Evolutionary conservation across 225 moss, liverwort and hornwort species (phyloP).

Genomic region (Asterella californica): DNA sequence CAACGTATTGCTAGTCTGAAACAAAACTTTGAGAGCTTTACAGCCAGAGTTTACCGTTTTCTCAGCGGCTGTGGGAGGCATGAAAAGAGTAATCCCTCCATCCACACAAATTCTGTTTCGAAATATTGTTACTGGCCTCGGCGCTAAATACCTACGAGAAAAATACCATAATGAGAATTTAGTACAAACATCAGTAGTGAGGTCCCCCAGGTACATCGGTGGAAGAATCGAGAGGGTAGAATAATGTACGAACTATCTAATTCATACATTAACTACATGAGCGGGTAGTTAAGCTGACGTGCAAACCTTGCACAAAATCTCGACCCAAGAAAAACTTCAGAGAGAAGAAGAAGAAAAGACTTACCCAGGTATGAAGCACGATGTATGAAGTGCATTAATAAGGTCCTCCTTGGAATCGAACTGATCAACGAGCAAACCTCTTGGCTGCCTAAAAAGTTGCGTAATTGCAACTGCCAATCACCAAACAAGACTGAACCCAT

Average conservation of each 20-base stretch:
- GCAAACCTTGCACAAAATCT: neutral
- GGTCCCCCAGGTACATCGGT: neutral
- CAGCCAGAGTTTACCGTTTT: constrained; percentile 47
- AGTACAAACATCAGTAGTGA: neutral
- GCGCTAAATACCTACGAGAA: constrained; percentile 63
- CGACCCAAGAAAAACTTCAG: neutral
- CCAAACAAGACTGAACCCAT: constrained; percentile 7
- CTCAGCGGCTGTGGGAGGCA: constrained; percentile 90
- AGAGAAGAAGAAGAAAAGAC: neutral
- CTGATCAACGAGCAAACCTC: constrained; percentile 73
- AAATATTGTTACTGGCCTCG: constrained; percentile 76
- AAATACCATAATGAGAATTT: neutral
- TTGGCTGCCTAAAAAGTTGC: constrained; percentile 82
- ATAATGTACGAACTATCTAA: neutral
- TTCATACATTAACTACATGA: too few relatives aligned
- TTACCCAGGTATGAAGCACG: constrained; percentile 94
- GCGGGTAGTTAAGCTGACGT: neutral
- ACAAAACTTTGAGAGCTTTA: neutral
- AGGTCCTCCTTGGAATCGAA: constrained; percentile 93
- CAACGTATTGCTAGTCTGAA: neutral
- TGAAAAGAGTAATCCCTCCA: constrained; percentile 85
- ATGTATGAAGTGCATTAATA: constrained; percentile 87
- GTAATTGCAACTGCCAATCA: constrained; percentile 80
- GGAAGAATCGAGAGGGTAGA: neutral
- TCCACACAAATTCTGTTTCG: constrained; percentile 83